A percentile compares a stretch with the other conserved stretches of the same genome.
phyloP scores from a whole-genome alignment of 2,329 filamentous ascomycete genomes.

The Aureobasidium sp. region DNA sequence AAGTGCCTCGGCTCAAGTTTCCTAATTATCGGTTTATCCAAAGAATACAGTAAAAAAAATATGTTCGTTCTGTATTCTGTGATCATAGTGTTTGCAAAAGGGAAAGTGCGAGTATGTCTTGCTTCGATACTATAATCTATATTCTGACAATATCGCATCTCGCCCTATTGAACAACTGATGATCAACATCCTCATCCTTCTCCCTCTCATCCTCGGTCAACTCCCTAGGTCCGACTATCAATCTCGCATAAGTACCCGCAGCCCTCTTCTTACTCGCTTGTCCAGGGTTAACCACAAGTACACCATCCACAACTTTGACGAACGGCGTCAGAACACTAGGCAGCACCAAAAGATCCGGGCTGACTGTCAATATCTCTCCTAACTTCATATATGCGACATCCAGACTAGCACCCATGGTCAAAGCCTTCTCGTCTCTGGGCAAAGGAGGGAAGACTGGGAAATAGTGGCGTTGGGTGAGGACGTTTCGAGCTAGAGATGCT shows the following conservation, averaged over 20 bases:
- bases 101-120: neutral
- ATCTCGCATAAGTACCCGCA: constrained; percentile 85
- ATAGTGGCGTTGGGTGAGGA: constrained; percentile 93
- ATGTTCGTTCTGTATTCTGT: too few species aligned
- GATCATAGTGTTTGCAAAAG: too few species aligned
- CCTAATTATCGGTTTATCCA: too few species aligned
- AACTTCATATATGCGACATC: constrained; percentile 89
- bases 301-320: constrained; percentile 91
- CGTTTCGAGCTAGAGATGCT: constrained; percentile 75
- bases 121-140: constrained; percentile 34
- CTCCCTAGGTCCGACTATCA: constrained; percentile 75
- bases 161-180: constrained; percentile 83
- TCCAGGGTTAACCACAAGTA: constrained; percentile 92
- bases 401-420: constrained; percentile 78
- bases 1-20: constrained; percentile 6
- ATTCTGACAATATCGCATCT: constrained; percentile 91
- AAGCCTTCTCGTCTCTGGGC: constrained; percentile 55
- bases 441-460: constrained; percentile 89
- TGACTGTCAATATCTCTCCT: constrained; percentile 88
- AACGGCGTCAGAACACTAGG: constrained; percentile 89
- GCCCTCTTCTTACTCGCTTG: constrained; percentile 85
- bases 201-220: constrained; percentile 65
- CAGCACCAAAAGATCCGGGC: constrained; percentile 85
- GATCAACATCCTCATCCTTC: constrained; percentile 66
- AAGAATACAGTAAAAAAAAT: too few species aligned